Percentiles rank a stretch among this genome's conserved stretches.
phyloP scores from a whole-genome alignment of 306 rosid species.

The Cucumis cinereus region DNA sequence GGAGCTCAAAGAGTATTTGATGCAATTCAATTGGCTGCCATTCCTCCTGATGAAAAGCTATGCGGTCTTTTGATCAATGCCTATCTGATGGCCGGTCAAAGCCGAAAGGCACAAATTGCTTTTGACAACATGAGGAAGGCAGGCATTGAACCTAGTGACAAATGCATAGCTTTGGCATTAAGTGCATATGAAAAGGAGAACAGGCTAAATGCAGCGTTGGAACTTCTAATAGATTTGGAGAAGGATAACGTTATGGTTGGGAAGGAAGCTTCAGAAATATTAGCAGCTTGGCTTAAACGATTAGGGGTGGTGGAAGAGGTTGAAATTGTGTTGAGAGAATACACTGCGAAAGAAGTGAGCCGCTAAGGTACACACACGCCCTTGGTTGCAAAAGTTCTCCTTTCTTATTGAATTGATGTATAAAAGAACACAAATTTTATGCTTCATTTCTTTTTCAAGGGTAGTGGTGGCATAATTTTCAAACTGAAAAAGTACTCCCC shows the following conservation, averaged over 20 bases:
- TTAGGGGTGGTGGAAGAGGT: constrained; percentile 80
- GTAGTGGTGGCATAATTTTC: neutral
- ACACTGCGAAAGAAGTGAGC: constrained; percentile 22
- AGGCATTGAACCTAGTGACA: constrained; percentile 57
- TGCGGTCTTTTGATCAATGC: constrained; percentile 68
- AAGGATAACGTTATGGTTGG: constrained; percentile 46
- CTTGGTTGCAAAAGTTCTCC: neutral
- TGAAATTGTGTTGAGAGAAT: constrained; percentile 57
- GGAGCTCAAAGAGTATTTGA: constrained; percentile 81
- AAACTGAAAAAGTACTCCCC: neutral
- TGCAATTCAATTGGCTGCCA: constrained; percentile 69
- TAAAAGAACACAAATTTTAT: neutral
- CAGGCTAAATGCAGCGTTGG: constrained; percentile 44
- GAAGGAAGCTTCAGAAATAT: constrained; percentile 56
- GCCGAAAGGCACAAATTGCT: constrained; percentile 39
- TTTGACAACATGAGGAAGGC: constrained; percentile 76
- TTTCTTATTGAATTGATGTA: neutral
- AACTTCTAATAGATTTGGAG: constrained; percentile 60
- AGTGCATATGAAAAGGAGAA: constrained; percentile 61
- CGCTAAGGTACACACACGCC: neutral
- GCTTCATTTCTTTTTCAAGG: neutral
- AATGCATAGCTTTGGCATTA: constrained; percentile 53
- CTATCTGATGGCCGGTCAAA: constrained; percentile 45
- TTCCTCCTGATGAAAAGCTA: constrained; percentile 57
- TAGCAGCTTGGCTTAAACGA: constrained; percentile 64